phyloP scores from a whole-genome alignment of 2,329 filamentous ascomycete genomes.

The Colletotrichum magnum region DNA sequence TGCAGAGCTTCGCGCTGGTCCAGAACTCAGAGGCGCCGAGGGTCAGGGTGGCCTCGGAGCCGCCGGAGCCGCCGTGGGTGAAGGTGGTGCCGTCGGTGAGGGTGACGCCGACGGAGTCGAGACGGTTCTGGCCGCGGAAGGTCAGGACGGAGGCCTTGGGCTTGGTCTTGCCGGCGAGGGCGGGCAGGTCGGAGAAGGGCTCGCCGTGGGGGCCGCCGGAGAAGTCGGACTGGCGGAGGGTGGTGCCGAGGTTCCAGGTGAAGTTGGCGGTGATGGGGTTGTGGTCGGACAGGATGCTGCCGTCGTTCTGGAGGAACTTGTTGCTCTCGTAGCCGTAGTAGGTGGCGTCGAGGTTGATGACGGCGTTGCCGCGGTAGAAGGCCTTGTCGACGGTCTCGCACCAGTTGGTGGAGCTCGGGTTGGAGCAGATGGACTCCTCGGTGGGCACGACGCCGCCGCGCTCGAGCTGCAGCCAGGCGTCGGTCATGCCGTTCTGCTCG shows the following conservation, averaged over 20 bases:
- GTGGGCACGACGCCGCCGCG: constrained; percentile 62
- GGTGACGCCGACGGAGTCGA: constrained; percentile 65
- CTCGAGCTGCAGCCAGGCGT: constrained; percentile 72
- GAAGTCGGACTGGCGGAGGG: constrained; percentile 60
- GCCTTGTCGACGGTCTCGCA: constrained; percentile 80
- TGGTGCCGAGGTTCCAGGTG: constrained; percentile 55
- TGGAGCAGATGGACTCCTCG: constrained; percentile 65
- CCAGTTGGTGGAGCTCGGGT: constrained; percentile 65
- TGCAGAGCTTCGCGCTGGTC: constrained; percentile 64
- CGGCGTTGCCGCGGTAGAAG: constrained; percentile 68
- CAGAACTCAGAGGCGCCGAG: constrained; percentile 64
- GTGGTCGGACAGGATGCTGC: constrained; percentile 73
- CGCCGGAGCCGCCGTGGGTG: constrained; percentile 68
- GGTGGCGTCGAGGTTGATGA: constrained; percentile 62
- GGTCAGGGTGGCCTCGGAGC: constrained; percentile 56
- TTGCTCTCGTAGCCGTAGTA: constrained; percentile 68
- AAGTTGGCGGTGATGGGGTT: constrained; percentile 74
- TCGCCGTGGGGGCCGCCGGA: constrained; percentile 64
- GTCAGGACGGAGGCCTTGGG: constrained; percentile 55
- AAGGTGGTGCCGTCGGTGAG: constrained; percentile 64
- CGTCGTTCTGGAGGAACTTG: constrained; percentile 70
- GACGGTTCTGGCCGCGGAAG: constrained; percentile 62
- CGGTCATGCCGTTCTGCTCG: constrained; percentile 66
- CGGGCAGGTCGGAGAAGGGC: constrained; percentile 70
- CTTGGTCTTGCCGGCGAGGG: constrained; percentile 50